Percentiles rank a stretch among this genome's conserved stretches.
Conservation (phyloP, 176 grass and related monocot genomes). For the Zizania latifolia region DNA sequence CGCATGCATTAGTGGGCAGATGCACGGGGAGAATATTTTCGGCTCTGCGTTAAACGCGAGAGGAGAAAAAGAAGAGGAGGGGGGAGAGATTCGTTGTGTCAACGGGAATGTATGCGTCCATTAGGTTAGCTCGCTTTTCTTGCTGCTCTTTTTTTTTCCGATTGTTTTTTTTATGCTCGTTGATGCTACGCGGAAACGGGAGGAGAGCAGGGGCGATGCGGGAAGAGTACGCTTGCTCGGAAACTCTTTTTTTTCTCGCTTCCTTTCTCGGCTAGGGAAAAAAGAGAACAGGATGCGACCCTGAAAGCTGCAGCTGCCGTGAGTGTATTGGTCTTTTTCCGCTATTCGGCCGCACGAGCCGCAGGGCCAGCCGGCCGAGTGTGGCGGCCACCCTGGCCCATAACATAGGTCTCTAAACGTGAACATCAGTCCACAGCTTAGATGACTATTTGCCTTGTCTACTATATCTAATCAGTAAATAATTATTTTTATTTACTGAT, state of each 20-base stretch:
- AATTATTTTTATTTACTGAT: too few relatives aligned
- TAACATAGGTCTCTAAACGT: too few relatives aligned
- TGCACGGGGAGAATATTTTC: conserved; percentile 34
- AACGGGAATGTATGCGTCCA: conserved; percentile 41
- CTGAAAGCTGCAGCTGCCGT: conserved; percentile 17
- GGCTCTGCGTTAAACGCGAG: neutral
- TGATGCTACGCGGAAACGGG: conserved; percentile 3
- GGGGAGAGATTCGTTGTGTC: conserved; percentile 57
- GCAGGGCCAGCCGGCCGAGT: too few relatives aligned
- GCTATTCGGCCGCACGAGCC: too few relatives aligned
- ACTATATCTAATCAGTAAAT: too few relatives aligned
- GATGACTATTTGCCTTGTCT: too few relatives aligned
- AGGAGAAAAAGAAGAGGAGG: conserved; percentile 7
- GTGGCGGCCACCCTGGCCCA: too few relatives aligned
- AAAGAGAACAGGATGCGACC: neutral
- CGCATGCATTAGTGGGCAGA: conserved; percentile 40
- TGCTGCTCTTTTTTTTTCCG: neutral
- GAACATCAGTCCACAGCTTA: too few relatives aligned
- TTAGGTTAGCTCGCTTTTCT: neutral
- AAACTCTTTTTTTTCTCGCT: conserved; percentile 4
- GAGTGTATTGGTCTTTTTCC: too few relatives aligned
- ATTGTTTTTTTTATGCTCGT: neutral
- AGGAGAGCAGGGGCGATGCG: conserved; percentile 23
- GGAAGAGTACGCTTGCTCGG: conserved; percentile 45
- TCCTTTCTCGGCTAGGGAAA: neutral